Evolutionary conservation across 208 protist genomes (phyloP).

Genomic region (Naegleria gruberi): DNA sequence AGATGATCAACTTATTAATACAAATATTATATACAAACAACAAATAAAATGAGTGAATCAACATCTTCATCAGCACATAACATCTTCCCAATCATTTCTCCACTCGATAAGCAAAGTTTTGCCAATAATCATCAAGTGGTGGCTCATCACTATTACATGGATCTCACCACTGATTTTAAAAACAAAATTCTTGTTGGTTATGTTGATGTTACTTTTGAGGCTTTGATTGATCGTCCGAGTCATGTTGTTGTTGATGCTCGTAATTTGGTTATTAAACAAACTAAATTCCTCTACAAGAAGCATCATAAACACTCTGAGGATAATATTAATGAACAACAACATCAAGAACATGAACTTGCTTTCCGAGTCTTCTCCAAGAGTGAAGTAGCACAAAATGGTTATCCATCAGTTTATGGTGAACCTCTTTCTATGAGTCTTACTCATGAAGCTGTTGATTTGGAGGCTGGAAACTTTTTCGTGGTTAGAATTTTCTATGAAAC

Average conservation of each 20-base stretch:
- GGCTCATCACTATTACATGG: not conserved
- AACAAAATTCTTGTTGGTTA: not conserved
- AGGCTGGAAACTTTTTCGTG: not conserved
- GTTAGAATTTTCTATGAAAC: slow-evolving; percentile 43
- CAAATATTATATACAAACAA: too few relatives aligned
- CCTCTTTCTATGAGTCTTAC: not conserved
- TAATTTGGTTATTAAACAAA: not conserved
- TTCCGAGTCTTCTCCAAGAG: too few relatives aligned
- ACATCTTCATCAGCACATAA: too few relatives aligned
- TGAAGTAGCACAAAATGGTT: not conserved
- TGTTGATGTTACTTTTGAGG: not conserved
- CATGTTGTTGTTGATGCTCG: not conserved
- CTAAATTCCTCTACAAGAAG: not conserved
- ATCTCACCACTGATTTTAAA: not conserved
- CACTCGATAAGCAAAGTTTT: not conserved
- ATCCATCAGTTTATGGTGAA: not conserved
- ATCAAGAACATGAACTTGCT: not conserved
- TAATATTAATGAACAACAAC: not conserved
- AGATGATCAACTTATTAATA: too few relatives aligned
- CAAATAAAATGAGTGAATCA: too few relatives aligned
- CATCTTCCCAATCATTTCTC: not conserved
- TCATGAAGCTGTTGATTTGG: not conserved
- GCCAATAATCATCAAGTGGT: not conserved
- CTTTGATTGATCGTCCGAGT: not conserved
- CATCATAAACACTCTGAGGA: not conserved